phyloP scores from a whole-genome alignment of 495 filamentous ascomycete genomes.

The Hypoxylon rickii region DNA sequence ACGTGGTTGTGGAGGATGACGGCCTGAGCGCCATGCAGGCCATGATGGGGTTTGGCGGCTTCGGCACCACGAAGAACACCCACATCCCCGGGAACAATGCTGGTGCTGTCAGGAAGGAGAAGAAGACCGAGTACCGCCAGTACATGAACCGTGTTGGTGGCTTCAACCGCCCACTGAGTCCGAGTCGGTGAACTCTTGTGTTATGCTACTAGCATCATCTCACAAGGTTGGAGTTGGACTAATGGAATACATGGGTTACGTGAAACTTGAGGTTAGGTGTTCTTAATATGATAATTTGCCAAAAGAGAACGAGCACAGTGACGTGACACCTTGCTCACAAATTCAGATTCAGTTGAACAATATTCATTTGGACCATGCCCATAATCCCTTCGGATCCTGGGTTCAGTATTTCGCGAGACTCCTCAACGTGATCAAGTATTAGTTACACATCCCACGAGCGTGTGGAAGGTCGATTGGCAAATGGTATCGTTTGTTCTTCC shows the following conservation, averaged over 20 bases:
- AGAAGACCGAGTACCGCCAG: conserved; percentile 93
- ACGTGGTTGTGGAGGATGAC: conserved; percentile 63
- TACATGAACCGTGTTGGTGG: conserved; percentile 99
- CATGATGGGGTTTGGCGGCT: conserved; percentile 86
- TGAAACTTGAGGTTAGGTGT: too few relatives aligned
- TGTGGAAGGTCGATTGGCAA: too few relatives aligned
- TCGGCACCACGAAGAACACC: conserved; percentile 85
- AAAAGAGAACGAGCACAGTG: too few relatives aligned
- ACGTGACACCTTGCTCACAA: too few relatives aligned
- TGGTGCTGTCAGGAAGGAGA: conserved; percentile 86
- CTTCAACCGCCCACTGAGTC: conserved; percentile 87
- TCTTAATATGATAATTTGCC: too few relatives aligned
- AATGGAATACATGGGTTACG: neutral
- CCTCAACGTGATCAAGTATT: too few relatives aligned
- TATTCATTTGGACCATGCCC: too few relatives aligned
- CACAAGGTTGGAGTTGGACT: neutral
- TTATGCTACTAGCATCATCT: neutral
- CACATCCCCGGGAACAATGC: conserved; percentile 91
- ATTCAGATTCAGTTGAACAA: too few relatives aligned
- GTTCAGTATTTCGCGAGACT: too few relatives aligned
- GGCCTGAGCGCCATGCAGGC: conserved; percentile 74
- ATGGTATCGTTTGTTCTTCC: too few relatives aligned
- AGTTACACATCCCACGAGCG: too few relatives aligned
- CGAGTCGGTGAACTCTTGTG: conserved; percentile 38
- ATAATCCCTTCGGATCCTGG: too few relatives aligned